phyloP scores from a whole-genome alignment of 352 stramenopile species.

The Globisporangium radiosum region DNA sequence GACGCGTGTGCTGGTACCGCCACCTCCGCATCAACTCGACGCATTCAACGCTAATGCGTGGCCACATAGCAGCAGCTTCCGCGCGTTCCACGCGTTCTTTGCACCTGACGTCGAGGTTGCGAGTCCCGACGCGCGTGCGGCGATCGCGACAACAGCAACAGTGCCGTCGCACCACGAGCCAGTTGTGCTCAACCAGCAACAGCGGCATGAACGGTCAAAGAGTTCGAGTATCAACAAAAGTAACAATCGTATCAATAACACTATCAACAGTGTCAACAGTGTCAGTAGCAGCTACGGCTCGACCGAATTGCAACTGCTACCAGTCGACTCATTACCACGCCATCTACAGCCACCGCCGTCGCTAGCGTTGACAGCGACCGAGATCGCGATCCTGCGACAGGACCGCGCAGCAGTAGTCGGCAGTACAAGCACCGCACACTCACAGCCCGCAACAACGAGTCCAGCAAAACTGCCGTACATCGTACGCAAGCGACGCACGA shows the following conservation, averaged over 20 bases:
- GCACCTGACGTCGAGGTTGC: conserved; percentile 12
- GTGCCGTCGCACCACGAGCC: not conserved
- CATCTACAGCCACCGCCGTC: not conserved
- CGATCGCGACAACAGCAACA: not conserved
- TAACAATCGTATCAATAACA: too few relatives aligned
- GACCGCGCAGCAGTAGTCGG: conserved; percentile 1
- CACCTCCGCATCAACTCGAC: not conserved
- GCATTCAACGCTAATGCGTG: conserved; percentile 11
- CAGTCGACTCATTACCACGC: not conserved
- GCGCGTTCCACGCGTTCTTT: conserved; percentile 49
- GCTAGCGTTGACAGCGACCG: conserved; percentile 3
- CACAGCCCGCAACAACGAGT: conserved; percentile 1
- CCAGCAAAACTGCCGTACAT: conserved; percentile 40
- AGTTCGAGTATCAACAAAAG: not conserved
- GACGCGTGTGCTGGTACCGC: conserved; percentile 10
- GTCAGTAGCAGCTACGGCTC: not conserved
- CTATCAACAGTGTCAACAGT: too few relatives aligned
- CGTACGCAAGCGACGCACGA: conserved; percentile 21
- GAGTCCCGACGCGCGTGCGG: too few relatives aligned
- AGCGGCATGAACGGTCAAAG: not conserved
- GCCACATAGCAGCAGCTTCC: conserved; percentile 24
- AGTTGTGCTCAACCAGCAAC: conserved; percentile 1
- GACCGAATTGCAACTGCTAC: too few relatives aligned
- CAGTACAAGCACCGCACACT: too few relatives aligned
- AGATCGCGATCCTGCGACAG: conserved; percentile 9